These are phyloP conservation scores for Auriculariales sp. DNA, from an alignment of 768 basidiomycete species.

Conservation along the genomic window DNA sequence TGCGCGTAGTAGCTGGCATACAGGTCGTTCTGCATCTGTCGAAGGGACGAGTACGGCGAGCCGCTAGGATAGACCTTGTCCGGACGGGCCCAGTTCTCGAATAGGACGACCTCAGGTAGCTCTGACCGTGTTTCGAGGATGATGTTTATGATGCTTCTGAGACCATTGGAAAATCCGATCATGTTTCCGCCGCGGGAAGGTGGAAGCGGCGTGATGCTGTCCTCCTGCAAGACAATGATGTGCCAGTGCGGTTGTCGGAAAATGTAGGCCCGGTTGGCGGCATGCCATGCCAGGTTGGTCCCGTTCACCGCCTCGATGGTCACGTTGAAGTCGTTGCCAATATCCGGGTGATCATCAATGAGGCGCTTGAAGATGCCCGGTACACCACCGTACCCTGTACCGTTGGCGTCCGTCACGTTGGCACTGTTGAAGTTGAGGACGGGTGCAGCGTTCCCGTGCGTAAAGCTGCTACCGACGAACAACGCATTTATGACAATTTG, in stretches of 20 bases:
- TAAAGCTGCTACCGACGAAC: not conserved
- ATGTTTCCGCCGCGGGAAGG: too few relatives aligned
- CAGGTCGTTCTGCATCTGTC: too few relatives aligned
- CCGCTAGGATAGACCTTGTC: too few relatives aligned
- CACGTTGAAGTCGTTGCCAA: not conserved
- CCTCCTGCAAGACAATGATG: not conserved
- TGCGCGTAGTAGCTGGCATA: too few relatives aligned
- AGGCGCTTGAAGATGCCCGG: not conserved
- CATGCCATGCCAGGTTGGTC: not conserved
- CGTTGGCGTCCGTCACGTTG: not conserved
- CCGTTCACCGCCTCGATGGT: not conserved
- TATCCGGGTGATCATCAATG: not conserved
- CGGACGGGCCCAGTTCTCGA: too few relatives aligned
- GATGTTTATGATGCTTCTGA: too few relatives aligned
- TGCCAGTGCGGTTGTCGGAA: not conserved
- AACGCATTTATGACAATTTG: not conserved
- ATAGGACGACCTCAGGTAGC: too few relatives aligned
- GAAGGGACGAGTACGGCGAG: too few relatives aligned
- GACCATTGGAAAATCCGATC: too few relatives aligned
- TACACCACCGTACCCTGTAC: not conserved
- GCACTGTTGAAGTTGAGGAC: not conserved
- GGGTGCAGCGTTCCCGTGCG: not conserved
- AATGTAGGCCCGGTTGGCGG: not conserved
- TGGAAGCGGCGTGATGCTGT: not conserved
- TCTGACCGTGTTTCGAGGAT: too few relatives aligned